Conservation (phyloP, 2,329 filamentous ascomycete species). For the Plectosphaerella cucumerina region DNA sequence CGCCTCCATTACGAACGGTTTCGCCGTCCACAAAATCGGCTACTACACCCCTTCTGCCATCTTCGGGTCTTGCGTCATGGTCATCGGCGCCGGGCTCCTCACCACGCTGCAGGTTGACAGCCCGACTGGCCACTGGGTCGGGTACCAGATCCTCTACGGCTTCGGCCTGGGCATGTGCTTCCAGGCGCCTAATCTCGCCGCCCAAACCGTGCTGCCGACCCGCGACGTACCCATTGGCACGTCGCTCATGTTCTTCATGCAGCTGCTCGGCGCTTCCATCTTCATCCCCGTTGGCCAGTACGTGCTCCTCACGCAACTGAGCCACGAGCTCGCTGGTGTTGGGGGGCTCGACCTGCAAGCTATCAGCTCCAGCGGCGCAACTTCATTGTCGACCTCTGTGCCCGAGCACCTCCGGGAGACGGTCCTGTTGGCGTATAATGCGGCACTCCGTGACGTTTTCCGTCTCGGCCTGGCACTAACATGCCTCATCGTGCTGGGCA, state of each 20-base stretch:
- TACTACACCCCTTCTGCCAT: slow-evolving; percentile 43
- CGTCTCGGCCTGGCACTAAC: slow-evolving; percentile 48
- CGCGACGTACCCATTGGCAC: slow-evolving; percentile 42
- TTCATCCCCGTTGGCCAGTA: slow-evolving; percentile 49
- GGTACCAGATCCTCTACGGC: slow-evolving; percentile 38
- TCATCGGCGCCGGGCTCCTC: slow-evolving; percentile 35
- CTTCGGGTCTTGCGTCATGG: slow-evolving; percentile 24
- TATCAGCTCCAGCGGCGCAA: slow-evolving; percentile 31
- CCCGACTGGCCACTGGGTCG: slow-evolving; percentile 33
- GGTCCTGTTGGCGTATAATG: slow-evolving; percentile 46
- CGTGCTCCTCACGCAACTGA: slow-evolving; percentile 45
- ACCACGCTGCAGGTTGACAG: slow-evolving; percentile 33
- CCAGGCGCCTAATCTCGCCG: slow-evolving; percentile 40
- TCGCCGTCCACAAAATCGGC: slow-evolving; percentile 30
- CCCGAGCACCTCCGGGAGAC: not conserved
- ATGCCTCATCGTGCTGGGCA: slow-evolving; percentile 42
- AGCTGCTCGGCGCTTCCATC: slow-evolving; percentile 38
- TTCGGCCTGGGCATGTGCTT: slow-evolving; percentile 37
- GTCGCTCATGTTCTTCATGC: slow-evolving; percentile 40
- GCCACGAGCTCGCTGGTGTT: slow-evolving; percentile 30
- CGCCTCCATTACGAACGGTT: slow-evolving; percentile 27
- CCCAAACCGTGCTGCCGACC: slow-evolving; percentile 36
- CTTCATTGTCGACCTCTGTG: slow-evolving; percentile 12
- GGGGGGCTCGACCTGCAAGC: slow-evolving; percentile 26
- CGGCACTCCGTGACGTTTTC: slow-evolving; percentile 47